phyloP scores from a whole-genome alignment of 2,329 filamentous ascomycete genomes.

The Sclerotinia subarctica region DNA sequence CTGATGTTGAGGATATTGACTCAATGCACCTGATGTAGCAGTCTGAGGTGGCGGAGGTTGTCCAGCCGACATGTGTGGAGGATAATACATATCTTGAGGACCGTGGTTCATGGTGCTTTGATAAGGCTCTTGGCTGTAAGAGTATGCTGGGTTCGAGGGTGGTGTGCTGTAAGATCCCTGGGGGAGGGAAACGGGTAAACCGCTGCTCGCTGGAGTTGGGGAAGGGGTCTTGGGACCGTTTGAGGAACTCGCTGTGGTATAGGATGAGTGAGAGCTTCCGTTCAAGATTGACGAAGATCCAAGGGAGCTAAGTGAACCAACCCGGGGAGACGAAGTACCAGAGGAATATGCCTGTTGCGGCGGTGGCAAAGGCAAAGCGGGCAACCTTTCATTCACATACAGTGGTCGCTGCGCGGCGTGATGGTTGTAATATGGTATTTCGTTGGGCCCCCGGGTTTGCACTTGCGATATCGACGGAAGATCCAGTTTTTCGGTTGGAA shows the following conservation, averaged over 20 bases:
- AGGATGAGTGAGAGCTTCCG: slow-evolving; percentile 54
- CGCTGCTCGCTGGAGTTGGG: slow-evolving; percentile 54
- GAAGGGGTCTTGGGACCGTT: slow-evolving; percentile 76
- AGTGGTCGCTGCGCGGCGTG: slow-evolving; percentile 61
- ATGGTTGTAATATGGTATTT: slow-evolving; percentile 67
- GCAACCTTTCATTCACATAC: slow-evolving; percentile 71
- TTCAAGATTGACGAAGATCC: slow-evolving; percentile 54
- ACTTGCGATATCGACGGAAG: slow-evolving; percentile 81
- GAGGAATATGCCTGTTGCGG: slow-evolving; percentile 62
- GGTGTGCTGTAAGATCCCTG: slow-evolving; percentile 38
- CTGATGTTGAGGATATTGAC: slow-evolving; percentile 74
- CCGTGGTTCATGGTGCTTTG: slow-evolving; percentile 74
- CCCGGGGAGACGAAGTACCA: slow-evolving; percentile 70
- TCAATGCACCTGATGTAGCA: slow-evolving; percentile 68
- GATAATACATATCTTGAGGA: slow-evolving; percentile 81
- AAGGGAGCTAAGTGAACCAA: slow-evolving; percentile 63
- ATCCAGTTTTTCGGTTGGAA: slow-evolving; percentile 85
- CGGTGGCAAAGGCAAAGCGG: slow-evolving; percentile 66
- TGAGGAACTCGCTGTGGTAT: slow-evolving; percentile 50
- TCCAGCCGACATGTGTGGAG: slow-evolving; percentile 73
- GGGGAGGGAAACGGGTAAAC: slow-evolving; percentile 43
- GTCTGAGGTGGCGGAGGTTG: slow-evolving; percentile 73
- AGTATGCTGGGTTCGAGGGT: slow-evolving; percentile 42
- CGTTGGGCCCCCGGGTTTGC: slow-evolving; percentile 73
- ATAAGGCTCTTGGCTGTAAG: slow-evolving; percentile 41